Evolutionary conservation across 2,329 filamentous ascomycete genomes (phyloP), one percentile per base, ranked within the genome.

Genomic region (Chaetomiaceae sp.): DNA sequence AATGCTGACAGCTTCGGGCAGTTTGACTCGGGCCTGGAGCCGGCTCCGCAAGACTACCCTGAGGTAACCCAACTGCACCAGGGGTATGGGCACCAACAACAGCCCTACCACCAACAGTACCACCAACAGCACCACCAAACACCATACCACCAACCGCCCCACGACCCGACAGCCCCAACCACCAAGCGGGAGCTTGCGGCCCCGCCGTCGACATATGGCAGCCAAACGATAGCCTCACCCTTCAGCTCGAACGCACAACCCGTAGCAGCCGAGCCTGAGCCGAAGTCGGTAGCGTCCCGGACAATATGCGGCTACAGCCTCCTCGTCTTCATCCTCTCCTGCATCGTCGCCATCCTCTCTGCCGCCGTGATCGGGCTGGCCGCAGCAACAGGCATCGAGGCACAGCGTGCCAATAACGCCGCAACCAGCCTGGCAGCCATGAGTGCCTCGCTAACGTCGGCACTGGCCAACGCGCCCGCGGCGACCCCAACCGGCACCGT

Each of bases 351-450:
- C 5, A 32, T 73, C 11, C 57, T 76, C 37, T 66, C 67, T 0
- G 68, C 64, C 0, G 69, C 71, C 2, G 73, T 75, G 11, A 69
- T 76, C 48, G 74, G 73, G 1, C 62, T 77, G 23, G 74, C 73
- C 1, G 73, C 71, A 0, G 72, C 73, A 3, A 74, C 72, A 1
- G 75, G 73, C 5, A 62, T 76, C 5, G 68, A 73, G 49, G 60
- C 70, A 6, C 69, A 62, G 54, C 67, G 71, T 42, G 71, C 73
- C 5, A 73, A 65, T 47, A 57, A 67, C 11, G 72, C 71, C 0
- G 64, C 68, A 23, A 51, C 61, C 23, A 66, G 66, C 48, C 55
- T 74, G 14, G 64, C 66, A 3, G 46, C 57, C 4, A 47, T 70
- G 34, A 65, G 54, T 38, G 61, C 67, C 1, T 61, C 61, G 4